Evolutionary conservation across 106 monocot species (phyloP).

Genomic region (Phalaenopsis aphrodite): DNA sequence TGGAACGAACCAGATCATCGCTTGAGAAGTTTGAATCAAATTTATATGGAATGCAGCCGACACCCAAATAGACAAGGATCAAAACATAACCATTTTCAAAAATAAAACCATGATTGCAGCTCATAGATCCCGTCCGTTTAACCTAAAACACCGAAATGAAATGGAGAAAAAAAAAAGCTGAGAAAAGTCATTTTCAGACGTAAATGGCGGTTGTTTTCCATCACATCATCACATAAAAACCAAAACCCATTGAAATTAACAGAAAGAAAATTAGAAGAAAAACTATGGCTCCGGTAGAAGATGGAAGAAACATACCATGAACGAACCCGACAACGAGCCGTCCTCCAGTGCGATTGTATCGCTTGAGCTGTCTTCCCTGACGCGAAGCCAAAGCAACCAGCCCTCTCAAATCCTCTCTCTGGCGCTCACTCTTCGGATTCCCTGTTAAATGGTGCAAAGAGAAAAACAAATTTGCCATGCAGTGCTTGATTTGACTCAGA

Average conservation of each 20-base stretch:
- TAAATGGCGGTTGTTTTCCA: not conserved
- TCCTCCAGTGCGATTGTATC: conserved; percentile 24
- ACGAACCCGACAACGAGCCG: conserved; percentile 56
- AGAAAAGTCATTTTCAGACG: not conserved
- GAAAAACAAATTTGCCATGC: too few relatives aligned
- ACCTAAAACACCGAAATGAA: not conserved
- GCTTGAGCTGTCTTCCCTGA: conserved; percentile 47
- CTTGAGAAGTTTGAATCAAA: conserved; percentile 13
- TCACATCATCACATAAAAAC: not conserved
- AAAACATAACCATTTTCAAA: not conserved
- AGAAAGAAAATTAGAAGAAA: not conserved
- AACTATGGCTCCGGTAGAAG: not conserved
- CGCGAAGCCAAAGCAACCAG: conserved; percentile 25
- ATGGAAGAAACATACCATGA: not conserved
- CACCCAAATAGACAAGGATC: not conserved
- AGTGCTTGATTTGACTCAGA: too few relatives aligned
- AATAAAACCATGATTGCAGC: not conserved
- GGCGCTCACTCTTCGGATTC: not conserved
- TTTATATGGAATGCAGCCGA: conserved; percentile 76
- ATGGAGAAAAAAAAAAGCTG: not conserved
- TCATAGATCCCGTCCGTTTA: not conserved
- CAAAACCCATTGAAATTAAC: not conserved
- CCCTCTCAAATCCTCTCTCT: not conserved
- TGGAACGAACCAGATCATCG: conserved; percentile 14
- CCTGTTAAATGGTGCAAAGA: not conserved